Conservation (phyloP, 495 filamentous ascomycete species). For the Penicillium simplicissimum region DNA sequence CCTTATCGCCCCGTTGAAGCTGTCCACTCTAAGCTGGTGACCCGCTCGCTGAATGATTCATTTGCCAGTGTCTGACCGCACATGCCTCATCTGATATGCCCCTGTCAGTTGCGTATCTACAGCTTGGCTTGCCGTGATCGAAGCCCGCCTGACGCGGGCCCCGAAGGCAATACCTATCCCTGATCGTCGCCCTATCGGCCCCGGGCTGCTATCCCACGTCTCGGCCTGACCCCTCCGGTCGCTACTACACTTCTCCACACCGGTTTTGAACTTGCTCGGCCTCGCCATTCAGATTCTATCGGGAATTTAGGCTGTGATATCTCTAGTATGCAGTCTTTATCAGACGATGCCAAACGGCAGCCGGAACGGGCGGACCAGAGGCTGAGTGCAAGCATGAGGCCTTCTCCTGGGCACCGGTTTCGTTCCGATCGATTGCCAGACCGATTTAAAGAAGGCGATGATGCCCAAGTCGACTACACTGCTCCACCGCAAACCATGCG, state of each 20-base stretch:
- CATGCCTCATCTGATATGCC: slow-evolving; percentile 20
- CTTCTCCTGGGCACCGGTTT: slow-evolving; percentile 45
- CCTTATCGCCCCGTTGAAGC: slow-evolving; percentile 23
- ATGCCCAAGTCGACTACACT: slow-evolving; percentile 72
- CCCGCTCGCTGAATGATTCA: slow-evolving; percentile 1
- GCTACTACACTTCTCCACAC: slow-evolving; percentile 4
- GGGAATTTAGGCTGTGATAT: slow-evolving; percentile 8
- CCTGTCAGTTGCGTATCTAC: slow-evolving; percentile 15
- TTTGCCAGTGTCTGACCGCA: slow-evolving; percentile 12
- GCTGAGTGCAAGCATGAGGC: slow-evolving; percentile 38
- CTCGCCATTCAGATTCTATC: slow-evolving; percentile 9
- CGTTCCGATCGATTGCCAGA: slow-evolving; percentile 75
- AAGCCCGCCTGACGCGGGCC: slow-evolving; percentile 27
- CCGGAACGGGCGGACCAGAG: slow-evolving; percentile 31
- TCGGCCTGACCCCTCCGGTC: slow-evolving; percentile 14
- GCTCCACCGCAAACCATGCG: slow-evolving; percentile 49
- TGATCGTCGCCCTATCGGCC: slow-evolving; percentile 22
- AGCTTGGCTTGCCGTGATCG: slow-evolving; percentile 8
- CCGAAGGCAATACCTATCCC: slow-evolving; percentile 10
- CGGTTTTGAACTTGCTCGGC: slow-evolving; percentile 1
- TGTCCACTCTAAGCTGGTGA: slow-evolving; percentile 11
- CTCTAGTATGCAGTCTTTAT: slow-evolving; percentile 34
- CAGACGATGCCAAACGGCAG: slow-evolving; percentile 31
- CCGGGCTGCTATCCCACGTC: slow-evolving; percentile 27
- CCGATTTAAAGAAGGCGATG: slow-evolving; percentile 70